Evolutionary conservation across 768 basidiomycete species (phyloP), one percentile per base, ranked within the genome.

Genomic region (Lactarius tabidus): DNA sequence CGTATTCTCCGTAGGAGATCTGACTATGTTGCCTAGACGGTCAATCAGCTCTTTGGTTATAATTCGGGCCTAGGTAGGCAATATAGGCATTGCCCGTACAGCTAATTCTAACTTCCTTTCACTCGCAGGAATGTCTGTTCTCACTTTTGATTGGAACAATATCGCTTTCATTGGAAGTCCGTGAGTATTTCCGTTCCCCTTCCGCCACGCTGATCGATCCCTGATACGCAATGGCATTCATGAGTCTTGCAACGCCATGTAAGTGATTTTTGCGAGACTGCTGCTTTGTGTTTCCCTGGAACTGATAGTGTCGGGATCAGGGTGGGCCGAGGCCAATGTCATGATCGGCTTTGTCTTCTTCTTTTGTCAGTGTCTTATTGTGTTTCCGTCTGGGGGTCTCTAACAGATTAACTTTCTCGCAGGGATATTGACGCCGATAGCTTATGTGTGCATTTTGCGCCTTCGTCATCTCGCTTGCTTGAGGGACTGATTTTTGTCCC

Each of bases 131-230:
- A 91, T 91, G 88, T 86, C 87, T 69, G 74, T 90, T 64, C 73
- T 92, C 70, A 90, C 90, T 23, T 91, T 93, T 72, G 91, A 93
- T 70, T 93, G 91, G 92, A 79, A 86, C 4, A 87, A 70, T 17
- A 70, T 70, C 59, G 69, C 69, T 38, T 70, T 62, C 59, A 68
- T 68, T 18, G 69, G 69, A 20, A 70, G 69, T 58, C 69, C 69
- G 69, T 70, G 39, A 59, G 69, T 68, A 6, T 45, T 36, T 23
- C 26, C 31, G 3, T 53, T 23, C 7, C 8, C 7, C 36, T 38
- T n/a, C 17, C 26, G n/a, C 1, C 2, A 23, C 48, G 15, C 23
- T 28, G 31, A 12, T 62, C 28, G 35, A 14, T 23, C 36, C 20
- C 48, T 60, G 57, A 58, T 29, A 9, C 17, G 35, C 5, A 35